Evolutionary conservation across 208 protist species (phyloP).

Genomic region (Novymonas esmeraldas): DNA sequence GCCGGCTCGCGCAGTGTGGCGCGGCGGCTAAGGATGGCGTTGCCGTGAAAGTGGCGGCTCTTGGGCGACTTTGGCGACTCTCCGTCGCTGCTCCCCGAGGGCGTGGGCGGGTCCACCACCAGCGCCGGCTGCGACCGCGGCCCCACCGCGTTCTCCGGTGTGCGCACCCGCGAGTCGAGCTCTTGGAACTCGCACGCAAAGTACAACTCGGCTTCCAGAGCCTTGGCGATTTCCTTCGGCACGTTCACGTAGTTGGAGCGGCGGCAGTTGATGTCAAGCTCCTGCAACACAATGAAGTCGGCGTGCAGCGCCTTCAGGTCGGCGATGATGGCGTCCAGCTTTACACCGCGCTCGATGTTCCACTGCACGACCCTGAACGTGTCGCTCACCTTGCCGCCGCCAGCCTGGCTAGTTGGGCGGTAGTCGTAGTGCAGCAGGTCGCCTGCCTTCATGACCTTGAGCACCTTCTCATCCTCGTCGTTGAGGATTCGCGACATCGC

Average conservation of each 20-base stretch:
- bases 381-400: conserved; percentile 35
- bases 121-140: conserved; percentile 39
- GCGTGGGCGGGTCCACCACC: background rate
- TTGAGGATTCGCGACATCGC: conserved; percentile 2
- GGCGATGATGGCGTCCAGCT: conserved; percentile 61
- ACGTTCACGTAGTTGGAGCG: conserved; percentile 72
- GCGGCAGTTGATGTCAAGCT: conserved; percentile 80
- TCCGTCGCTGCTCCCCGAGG: background rate
- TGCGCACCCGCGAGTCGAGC: conserved; percentile 44
- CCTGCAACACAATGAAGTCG: conserved; percentile 81
- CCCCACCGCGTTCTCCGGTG: conserved; percentile 45
- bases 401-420: conserved; percentile 17
- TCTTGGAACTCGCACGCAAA: conserved; percentile 88
- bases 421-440: conserved; percentile 80
- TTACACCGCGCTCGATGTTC: conserved; percentile 84
- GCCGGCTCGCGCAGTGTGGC: conserved; percentile 38
- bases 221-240: conserved; percentile 56
- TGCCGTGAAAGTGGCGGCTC: conserved; percentile 75
- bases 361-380: conserved; percentile 71
- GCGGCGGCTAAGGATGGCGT: conserved; percentile 64
- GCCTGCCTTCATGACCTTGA: conserved; percentile 39
- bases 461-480: conserved; percentile 3
- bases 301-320: conserved; percentile 49
- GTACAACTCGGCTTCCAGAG: conserved; percentile 53
- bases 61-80: background rate